Base-by-base conservation (phyloP, 768 basidiomycete species). In the Rhodotorula graminis region DNA sequence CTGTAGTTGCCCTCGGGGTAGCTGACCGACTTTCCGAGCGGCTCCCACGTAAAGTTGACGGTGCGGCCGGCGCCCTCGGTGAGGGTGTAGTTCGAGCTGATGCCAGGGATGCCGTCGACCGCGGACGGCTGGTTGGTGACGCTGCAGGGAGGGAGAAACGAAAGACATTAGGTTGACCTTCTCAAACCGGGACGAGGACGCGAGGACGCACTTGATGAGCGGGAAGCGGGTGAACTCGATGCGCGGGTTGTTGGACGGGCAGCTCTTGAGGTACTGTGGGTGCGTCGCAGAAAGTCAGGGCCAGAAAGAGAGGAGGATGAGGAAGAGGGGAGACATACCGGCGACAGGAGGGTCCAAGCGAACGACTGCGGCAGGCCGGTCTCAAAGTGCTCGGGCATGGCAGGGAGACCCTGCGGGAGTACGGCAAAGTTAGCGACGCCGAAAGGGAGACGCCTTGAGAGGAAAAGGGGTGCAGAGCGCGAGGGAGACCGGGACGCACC, bases 261-360 rank as follows among this genome's bases (percentile, higher is more conserved):
- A 89, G 10, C 79, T 80, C 5, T 82, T 76, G 77, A 88, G 81
- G 78, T 85, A 86, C 31, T 55, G 53, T 85, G 21, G 84, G 81
- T 15, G 88, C 81, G 16, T 87, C 79, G 12, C 86, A 86, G 87
- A 86, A 88, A 2, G 84, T 56, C 31, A 33, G 31, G 31, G 42
- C 15, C 42, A 15, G 18, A 23, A 40, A n/a, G n/a, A n/a, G n/a
- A n/a, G n/a, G n/a, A n/a, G n/a, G n/a, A n/a, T n/a, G n/a, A n/a
- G n/a, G n/a, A n/a, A n/a, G n/a, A n/a, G n/a, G n/a, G n/a, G n/a
- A n/a, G n/a, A n/a, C 82, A 78, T 85, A 86, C 0, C 84, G 59
- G 85, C 23, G 85, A 82, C 12, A 88, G 81, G 21, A 87, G 80
- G 12, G 87, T 86, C 88, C 87, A 88, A 1, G 84, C 83, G 86